Evolutionary conservation across 176 grass and related monocot species (phyloP).

Genomic region (Eleusine coracana): DNA sequence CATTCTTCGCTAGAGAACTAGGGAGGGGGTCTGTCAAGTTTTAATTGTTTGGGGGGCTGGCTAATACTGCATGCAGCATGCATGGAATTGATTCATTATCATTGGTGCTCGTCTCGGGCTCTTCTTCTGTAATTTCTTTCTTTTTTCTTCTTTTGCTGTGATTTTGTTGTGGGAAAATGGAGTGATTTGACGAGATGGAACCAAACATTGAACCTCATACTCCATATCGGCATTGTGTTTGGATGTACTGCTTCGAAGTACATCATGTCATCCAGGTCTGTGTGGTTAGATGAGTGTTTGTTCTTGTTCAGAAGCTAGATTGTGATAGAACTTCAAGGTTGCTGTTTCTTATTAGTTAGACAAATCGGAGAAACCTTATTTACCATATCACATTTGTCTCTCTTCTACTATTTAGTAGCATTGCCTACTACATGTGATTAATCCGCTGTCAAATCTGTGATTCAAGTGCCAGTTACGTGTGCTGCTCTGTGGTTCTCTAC

Average conservation of each 20-base stretch:
- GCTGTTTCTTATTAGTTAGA: not conserved
- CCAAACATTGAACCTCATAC: not conserved
- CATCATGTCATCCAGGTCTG: not conserved
- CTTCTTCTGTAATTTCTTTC: conserved; percentile 40
- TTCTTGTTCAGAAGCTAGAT: conserved; percentile 15
- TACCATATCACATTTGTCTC: not conserved
- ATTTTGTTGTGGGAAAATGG: conserved; percentile 22
- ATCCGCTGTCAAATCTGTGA: not conserved
- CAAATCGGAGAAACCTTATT: not conserved
- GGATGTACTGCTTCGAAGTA: not conserved
- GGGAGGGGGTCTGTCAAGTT: conserved; percentile 37
- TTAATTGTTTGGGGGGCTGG: conserved; percentile 9
- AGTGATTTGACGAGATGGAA: conserved; percentile 13
- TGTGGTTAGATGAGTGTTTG: conserved; percentile 44
- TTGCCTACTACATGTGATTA: conserved; percentile 28
- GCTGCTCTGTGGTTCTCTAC: not conserved
- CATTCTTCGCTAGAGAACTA: conserved; percentile 43
- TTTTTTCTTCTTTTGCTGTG: conserved; percentile 23
- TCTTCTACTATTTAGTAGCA: not conserved
- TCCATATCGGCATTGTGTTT: not conserved
- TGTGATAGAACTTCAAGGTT: not conserved
- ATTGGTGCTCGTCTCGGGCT: conserved; percentile 37
- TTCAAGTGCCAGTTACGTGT: not conserved
- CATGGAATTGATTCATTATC: conserved; percentile 41
- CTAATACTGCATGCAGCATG: conserved; percentile 39